Evolutionary conservation across 176 grass and related monocot species (phyloP).

Genomic region (Zizania latifolia): DNA sequence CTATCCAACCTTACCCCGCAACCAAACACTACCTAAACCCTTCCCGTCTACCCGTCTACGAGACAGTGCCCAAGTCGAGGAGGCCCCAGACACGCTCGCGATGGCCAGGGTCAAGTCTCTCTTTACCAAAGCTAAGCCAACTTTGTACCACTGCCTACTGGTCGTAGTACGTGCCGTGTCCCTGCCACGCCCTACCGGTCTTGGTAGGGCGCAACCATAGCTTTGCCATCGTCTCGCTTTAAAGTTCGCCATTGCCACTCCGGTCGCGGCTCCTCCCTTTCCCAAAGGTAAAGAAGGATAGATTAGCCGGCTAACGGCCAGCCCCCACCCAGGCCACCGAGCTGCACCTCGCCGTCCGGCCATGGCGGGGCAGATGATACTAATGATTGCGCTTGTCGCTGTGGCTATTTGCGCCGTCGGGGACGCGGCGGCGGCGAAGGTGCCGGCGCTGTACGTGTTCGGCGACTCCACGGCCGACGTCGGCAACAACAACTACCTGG

Average conservation of each 20-base stretch:
- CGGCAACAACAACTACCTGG: constrained; percentile 59
- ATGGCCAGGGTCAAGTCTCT: background rate
- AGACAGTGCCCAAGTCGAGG: background rate
- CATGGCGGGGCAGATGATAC: background rate
- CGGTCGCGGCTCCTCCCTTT: constrained; percentile 31
- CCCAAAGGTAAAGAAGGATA: constrained; percentile 28
- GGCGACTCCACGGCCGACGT: constrained; percentile 64
- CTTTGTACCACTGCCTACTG: too few relatives aligned
- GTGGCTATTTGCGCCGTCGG: background rate
- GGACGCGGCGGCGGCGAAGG: background rate
- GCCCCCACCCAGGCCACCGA: background rate
- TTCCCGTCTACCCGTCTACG: background rate
- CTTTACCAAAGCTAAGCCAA: constrained; percentile 21
- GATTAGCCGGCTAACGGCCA: background rate
- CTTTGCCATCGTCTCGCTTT: constrained; percentile 20
- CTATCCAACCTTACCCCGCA: too few relatives aligned
- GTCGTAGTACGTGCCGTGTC: constrained; percentile 20
- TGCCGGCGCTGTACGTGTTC: constrained; percentile 53
- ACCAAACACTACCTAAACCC: too few relatives aligned
- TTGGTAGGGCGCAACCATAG: constrained; percentile 15
- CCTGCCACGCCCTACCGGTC: background rate
- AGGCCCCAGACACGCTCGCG: background rate
- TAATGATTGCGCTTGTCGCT: background rate
- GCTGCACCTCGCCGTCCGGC: background rate
- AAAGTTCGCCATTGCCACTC: constrained; percentile 13